Conservation (phyloP, 306 rosid genomes). For the Leucaena leucocephala region DNA sequence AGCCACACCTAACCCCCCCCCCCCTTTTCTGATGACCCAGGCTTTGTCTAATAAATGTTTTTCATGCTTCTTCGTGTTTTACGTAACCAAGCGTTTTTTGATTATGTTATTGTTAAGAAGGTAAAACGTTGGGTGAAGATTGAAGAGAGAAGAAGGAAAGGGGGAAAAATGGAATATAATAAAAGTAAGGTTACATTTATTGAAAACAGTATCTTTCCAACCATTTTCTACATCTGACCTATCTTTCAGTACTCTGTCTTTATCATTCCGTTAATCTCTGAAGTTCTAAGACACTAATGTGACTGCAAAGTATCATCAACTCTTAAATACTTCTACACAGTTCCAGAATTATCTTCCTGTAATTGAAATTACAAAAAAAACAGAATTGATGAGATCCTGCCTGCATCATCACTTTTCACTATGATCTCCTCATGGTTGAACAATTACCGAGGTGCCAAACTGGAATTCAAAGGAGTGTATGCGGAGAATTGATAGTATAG, state of each 20-base stretch:
- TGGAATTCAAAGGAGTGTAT: too few species aligned
- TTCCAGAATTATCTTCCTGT: conserved; percentile 23
- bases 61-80: not conserved
- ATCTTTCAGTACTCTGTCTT: conserved; percentile 37
- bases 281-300: conserved; percentile 31
- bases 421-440: conserved; percentile 16
- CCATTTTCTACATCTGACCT: conserved; percentile 36
- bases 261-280: conserved; percentile 46
- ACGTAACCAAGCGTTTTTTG: not conserved
- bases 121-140: conserved; percentile 25
- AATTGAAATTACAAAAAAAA: not conserved
- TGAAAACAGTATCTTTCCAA: conserved; percentile 44
- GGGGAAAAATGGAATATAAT: not conserved
- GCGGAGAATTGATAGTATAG: too few species aligned
- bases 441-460: too few species aligned
- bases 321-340: conserved; percentile 22
- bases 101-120: not conserved
- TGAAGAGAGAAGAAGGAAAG: not conserved
- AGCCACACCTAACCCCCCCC: not conserved
- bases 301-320: conserved; percentile 36
- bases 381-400: not conserved
- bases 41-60: not conserved
- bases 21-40: not conserved
- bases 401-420: not conserved
- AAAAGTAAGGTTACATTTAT: not conserved